Conservation (phyloP, 2,329 filamentous ascomycete genomes). For the Botrytis deweyae region DNA sequence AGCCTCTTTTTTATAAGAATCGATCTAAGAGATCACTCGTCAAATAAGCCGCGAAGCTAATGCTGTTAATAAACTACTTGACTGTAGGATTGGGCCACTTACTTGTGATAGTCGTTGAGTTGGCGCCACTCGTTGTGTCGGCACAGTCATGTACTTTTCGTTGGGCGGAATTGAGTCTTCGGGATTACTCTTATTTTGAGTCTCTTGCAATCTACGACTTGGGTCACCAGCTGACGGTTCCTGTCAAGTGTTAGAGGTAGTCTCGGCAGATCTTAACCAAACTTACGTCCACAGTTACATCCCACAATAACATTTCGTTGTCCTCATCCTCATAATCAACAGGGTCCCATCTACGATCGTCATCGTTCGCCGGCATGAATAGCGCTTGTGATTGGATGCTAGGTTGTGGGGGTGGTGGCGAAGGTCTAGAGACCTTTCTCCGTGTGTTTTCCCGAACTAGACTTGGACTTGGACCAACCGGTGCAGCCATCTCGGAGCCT, state of each 20-base stretch:
- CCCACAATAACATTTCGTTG: conserved; percentile 70
- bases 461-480: conserved; percentile 28
- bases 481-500: conserved; percentile 35
- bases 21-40: conserved; percentile 29
- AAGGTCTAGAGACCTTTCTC: conserved; percentile 46
- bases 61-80: conserved; percentile 27
- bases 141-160: conserved; percentile 18
- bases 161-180: not conserved
- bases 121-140: conserved; percentile 56
- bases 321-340: conserved; percentile 64
- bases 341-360: conserved; percentile 72
- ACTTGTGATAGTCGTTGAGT: conserved; percentile 74
- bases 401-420: conserved; percentile 54
- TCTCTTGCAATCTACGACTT: conserved; percentile 27
- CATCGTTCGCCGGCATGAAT: conserved; percentile 65
- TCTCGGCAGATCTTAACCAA: not conserved
- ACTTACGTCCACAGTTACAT: conserved; percentile 63
- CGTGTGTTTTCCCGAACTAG: conserved; percentile 34
- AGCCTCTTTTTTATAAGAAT: not conserved
- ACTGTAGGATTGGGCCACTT: conserved; percentile 39
- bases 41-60: conserved; percentile 39
- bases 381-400: conserved; percentile 65
- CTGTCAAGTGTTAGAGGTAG: conserved; percentile 38
- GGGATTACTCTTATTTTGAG: conserved; percentile 25
- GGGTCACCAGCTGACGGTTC: conserved; percentile 33